phyloP scores from a whole-genome alignment of 768 basidiomycete genomes.

The Lepiota brunneoincarnata region DNA sequence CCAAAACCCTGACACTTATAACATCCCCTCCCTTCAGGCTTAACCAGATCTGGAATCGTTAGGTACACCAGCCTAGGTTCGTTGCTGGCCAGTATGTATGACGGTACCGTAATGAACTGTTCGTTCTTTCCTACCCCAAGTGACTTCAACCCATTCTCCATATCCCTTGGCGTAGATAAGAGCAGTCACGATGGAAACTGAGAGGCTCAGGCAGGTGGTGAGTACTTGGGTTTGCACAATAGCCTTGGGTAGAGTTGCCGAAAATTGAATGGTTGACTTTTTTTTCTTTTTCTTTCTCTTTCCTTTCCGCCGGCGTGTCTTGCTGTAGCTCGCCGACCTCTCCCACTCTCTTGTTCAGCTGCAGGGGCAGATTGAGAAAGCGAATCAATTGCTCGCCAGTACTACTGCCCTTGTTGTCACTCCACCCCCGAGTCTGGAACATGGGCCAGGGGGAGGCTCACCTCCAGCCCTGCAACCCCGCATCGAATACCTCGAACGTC shows the following conservation, averaged over 20 bases:
- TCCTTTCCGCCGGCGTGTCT: background rate
- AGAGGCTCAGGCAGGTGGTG: slow-evolving; percentile 3
- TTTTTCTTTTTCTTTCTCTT: background rate
- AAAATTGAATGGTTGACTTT: background rate
- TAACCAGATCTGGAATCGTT: background rate
- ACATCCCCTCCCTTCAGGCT: background rate
- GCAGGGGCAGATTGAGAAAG: slow-evolving; percentile 5
- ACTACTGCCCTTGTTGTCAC: background rate
- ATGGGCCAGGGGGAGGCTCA: background rate
- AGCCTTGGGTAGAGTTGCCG: background rate
- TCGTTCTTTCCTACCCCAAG: background rate
- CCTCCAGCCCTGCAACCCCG: background rate
- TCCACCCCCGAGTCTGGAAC: background rate
- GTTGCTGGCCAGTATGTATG: background rate
- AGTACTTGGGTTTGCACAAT: background rate
- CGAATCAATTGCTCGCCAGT: background rate
- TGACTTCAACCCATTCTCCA: background rate
- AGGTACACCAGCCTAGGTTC: slow-evolving; percentile 7
- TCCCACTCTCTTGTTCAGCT: background rate
- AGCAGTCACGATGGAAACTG: background rate
- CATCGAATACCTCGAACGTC: background rate
- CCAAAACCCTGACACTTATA: background rate
- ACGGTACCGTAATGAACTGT: background rate
- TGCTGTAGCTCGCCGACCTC: slow-evolving; percentile 1
- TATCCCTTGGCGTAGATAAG: background rate